Evolutionary conservation across 345 rosid species (phyloP), one percentile per base, ranked within the genome.

Genomic region (Cochlearia excelsa): DNA sequence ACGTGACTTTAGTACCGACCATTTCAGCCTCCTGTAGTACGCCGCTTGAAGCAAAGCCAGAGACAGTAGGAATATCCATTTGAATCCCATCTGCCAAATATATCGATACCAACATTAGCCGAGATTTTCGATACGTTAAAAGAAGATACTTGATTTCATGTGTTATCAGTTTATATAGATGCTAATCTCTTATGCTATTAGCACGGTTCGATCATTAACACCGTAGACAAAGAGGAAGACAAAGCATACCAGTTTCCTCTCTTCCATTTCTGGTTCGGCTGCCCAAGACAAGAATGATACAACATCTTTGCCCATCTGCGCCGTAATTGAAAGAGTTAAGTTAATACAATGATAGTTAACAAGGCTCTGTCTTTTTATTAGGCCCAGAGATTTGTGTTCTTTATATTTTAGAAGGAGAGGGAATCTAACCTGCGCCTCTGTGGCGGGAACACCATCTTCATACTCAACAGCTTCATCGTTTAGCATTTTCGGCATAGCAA

Each of bases 181-280:
- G 48, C 9, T 54, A 9, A 29, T 38, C 2, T 47, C 23, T 16
- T 16, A 38, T 47, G 11, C 49, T 46, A 53, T 8, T 11, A 29
- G 39, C 61, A 45, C 46, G 37, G 6, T 66, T 56, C 11, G 37
- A 42, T n/a, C 0, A 39, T 39, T 10, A 2, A 39, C 43, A 39
- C 43, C n/a, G n/a, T 10, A 39, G 38, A 37, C 23, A 23, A 44
- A 26, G 26, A 31, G 45, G 27, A 38, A 16, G 65, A 69, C 49
- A 29, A 45, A 16, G 56, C 33, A 16, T 80, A 94, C 99, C 90
- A 94, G 71, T 66, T 94, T 94, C 77, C 99, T 81, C 73, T 94
- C 99, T 76, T 94, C 99, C 99, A 94, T 94, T 78, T 94, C 99
- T n/a, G 97, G 99, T 71, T 94, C 99, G 27, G 99, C 99, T 10